Evolutionary conservation across 192 early-diverging fungal genomes (phyloP).

Genomic region (Backusella psychrophila): DNA sequence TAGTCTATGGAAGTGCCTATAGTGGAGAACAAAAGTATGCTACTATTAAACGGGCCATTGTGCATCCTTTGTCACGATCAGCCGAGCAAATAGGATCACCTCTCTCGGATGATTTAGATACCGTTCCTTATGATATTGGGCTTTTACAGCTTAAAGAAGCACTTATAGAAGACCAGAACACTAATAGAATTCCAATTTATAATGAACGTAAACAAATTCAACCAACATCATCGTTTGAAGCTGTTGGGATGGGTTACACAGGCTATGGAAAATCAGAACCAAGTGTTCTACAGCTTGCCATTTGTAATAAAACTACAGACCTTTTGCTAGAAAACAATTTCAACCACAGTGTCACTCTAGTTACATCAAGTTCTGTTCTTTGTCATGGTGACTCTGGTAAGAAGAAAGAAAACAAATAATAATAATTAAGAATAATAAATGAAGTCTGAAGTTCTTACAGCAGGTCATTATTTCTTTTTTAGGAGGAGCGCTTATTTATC

Average conservation of each 20-base stretch:
- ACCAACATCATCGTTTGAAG: neutral
- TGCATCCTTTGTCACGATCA: neutral
- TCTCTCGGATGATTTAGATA: neutral
- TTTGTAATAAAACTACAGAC: slow-evolving; percentile 1
- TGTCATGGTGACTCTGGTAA: slow-evolving; percentile 24
- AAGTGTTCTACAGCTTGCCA: neutral
- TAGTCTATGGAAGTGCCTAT: neutral
- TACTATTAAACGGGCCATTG: neutral
- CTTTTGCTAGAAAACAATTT: neutral
- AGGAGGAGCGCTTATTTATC: slow-evolving; percentile 12
- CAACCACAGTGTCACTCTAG: neutral
- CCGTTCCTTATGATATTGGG: slow-evolving; percentile 15
- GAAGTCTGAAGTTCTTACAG: neutral
- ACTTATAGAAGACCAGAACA: neutral
- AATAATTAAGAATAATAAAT: neutral
- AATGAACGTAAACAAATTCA: neutral
- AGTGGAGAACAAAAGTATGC: neutral
- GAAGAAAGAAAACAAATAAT: neutral
- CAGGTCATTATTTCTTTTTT: neutral
- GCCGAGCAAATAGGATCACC: neutral
- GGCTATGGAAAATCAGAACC: neutral
- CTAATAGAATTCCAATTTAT: neutral
- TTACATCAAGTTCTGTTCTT: neutral
- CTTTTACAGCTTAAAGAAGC: slow-evolving; percentile 1
- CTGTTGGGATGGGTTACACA: slow-evolving; percentile 17